A percentile compares a stretch with the other conserved stretches of the same genome.
phyloP scores from a whole-genome alignment of 1,284 basidiomycete genomes.

The Sporisorium exsertum region DNA sequence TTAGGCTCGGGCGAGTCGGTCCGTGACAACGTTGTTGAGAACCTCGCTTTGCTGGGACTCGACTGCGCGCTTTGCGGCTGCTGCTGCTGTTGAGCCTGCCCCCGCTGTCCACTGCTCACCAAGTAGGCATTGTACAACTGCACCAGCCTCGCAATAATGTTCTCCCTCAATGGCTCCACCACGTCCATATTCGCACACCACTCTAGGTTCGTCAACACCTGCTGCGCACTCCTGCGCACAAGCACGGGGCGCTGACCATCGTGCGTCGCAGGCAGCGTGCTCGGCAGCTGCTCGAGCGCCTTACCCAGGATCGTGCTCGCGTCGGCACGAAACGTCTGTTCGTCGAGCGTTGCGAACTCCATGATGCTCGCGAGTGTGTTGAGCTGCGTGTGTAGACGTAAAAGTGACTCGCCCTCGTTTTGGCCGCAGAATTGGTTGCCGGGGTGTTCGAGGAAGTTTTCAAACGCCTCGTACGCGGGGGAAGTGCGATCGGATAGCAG shows the following conservation, averaged over 20 bases:
- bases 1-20: slow-evolving; percentile 38
- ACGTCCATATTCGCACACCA: slow-evolving; percentile 55
- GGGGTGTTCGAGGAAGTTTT: slow-evolving; percentile 52
- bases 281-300: slow-evolving; percentile 42
- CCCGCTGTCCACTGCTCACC: slow-evolving; percentile 2
- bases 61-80: slow-evolving; percentile 22
- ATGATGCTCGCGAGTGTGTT: slow-evolving; percentile 54
- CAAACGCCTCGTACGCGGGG: slow-evolving; percentile 56
- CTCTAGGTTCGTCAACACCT: slow-evolving; percentile 49
- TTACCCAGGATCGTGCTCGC: slow-evolving; percentile 55
- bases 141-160: slow-evolving; percentile 36
- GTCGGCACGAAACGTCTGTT: slow-evolving; percentile 54
- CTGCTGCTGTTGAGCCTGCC: slow-evolving; percentile 4
- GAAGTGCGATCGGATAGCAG: slow-evolving; percentile 40
- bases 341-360: slow-evolving; percentile 50
- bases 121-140: slow-evolving; percentile 36
- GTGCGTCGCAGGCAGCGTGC: slow-evolving; percentile 32
- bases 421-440: slow-evolving; percentile 32
- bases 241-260: slow-evolving; percentile 35
- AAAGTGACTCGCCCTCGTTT: slow-evolving; percentile 60
- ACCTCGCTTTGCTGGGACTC: slow-evolving; percentile 17
- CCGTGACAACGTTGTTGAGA: slow-evolving; percentile 13
- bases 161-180: slow-evolving; percentile 42
- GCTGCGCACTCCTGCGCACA: slow-evolving; percentile 43
- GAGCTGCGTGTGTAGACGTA: slow-evolving; percentile 62